A percentile compares a stretch with the other conserved stretches of the same genome.
These are phyloP conservation scores for Boletus vinaceobasis DNA, from an alignment of 768 basidiomycete genomes.

Conservation along the genomic window DNA sequence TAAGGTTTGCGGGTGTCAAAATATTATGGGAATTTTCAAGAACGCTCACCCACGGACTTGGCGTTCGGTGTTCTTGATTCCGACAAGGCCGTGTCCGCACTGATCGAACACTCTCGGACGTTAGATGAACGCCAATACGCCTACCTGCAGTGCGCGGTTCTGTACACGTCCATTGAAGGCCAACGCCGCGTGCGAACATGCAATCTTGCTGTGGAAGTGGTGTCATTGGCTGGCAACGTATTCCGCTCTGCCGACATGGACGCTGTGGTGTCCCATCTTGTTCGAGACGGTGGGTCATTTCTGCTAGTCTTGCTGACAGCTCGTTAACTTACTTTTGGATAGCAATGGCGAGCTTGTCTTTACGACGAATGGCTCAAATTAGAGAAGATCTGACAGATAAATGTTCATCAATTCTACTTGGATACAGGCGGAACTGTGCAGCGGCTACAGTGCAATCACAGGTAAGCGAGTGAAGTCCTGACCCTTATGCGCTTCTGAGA, in stretches of 20 bases:
- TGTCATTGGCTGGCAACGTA: conserved; percentile 82
- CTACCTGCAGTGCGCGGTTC: conserved; percentile 79
- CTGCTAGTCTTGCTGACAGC: neutral
- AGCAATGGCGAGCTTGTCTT: conserved; percentile 70
- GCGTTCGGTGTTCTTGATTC: conserved; percentile 78
- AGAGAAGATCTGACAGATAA: conserved; percentile 82
- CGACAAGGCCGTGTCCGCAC: conserved; percentile 72
- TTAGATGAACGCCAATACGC: conserved; percentile 72
- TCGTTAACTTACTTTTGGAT: neutral
- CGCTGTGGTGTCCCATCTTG: conserved; percentile 65
- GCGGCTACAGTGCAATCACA: conserved; percentile 73
- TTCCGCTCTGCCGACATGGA: conserved; percentile 93
- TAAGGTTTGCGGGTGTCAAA: conserved; percentile 61
- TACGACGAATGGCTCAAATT: conserved; percentile 65
- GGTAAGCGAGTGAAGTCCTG: conserved; percentile 40
- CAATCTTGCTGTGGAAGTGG: conserved; percentile 83
- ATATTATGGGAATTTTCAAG: conserved; percentile 73
- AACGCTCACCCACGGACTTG: conserved; percentile 65
- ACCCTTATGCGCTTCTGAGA: conserved; percentile 6
- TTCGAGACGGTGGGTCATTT: conserved; percentile 66
- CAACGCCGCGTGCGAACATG: conserved; percentile 79
- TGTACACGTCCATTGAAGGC: conserved; percentile 80
- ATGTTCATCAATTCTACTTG: conserved; percentile 76
- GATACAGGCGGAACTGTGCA: conserved; percentile 88
- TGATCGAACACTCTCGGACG: conserved; percentile 66